These are phyloP conservation scores for Stemphylium lycopersici DNA, from an alignment of 2,329 filamentous ascomycete genomes.

Conservation along the genomic window DNA sequence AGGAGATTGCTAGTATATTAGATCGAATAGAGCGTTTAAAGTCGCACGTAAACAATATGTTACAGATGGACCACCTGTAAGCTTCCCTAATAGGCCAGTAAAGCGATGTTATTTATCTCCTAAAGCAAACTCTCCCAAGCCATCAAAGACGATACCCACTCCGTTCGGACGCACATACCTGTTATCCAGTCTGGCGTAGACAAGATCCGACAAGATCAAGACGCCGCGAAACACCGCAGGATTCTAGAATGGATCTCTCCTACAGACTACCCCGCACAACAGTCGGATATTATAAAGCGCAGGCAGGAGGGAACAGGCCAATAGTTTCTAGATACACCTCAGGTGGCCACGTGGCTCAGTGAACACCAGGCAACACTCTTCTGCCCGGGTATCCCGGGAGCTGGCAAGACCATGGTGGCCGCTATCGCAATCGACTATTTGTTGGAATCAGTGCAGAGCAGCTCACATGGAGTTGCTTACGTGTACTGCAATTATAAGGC, in stretches of 20 bases:
- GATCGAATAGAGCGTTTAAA: conserved; percentile 27
- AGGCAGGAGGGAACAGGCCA: conserved; percentile 52
- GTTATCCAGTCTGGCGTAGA: conserved; percentile 8
- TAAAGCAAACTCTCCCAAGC: conserved; percentile 20
- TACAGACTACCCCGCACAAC: conserved; percentile 48
- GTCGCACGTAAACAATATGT: conserved; percentile 16
- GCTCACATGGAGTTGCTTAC: conserved; percentile 51
- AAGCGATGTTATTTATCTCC: conserved; percentile 1
- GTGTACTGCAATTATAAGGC: conserved; percentile 54
- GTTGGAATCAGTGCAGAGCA: conserved; percentile 17
- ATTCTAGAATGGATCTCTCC: conserved; percentile 47
- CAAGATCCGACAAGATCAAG: conserved; percentile 6
- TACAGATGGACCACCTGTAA: conserved; percentile 35
- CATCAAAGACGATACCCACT: conserved; percentile 14
- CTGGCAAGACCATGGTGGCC: conserved; percentile 57
- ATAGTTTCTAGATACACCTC: conserved; percentile 54
- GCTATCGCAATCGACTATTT: conserved; percentile 54
- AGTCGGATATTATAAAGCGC: conserved; percentile 47
- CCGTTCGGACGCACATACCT: not conserved
- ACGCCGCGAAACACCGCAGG: not conserved
- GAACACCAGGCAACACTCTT: conserved; percentile 46
- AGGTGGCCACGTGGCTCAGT: conserved; percentile 16
- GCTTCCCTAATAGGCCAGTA: conserved; percentile 25
- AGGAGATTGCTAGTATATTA: conserved; percentile 26
- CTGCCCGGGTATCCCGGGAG: conserved; percentile 57